Conservation (phyloP, 2,329 filamentous ascomycete genomes). For the Pseudogymnoascus sp. region DNA sequence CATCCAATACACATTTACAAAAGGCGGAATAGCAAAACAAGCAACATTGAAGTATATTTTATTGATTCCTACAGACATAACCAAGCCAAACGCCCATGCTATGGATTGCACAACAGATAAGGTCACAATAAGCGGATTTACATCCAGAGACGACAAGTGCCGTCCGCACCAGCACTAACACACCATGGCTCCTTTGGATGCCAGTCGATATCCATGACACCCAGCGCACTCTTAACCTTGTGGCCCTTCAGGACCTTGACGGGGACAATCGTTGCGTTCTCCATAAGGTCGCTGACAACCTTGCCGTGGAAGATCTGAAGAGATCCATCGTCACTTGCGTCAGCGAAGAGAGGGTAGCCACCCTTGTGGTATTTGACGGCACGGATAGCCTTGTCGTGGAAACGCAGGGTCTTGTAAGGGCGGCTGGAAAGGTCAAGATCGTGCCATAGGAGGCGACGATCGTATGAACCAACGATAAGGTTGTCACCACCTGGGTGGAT, state of each 20-base stretch:
- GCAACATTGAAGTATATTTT: constrained; percentile 9
- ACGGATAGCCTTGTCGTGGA: constrained; percentile 86
- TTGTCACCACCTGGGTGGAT: constrained; percentile 92
- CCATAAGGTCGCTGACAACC: constrained; percentile 88
- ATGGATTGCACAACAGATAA: constrained; percentile 7
- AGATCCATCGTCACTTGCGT: constrained; percentile 89
- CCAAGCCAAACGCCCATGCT: constrained; percentile 10
- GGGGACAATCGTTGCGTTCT: constrained; percentile 92
- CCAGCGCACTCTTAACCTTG: constrained; percentile 74
- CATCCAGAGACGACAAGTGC: constrained; percentile 84
- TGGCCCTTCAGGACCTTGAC: constrained; percentile 91
- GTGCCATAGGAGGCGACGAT: constrained; percentile 90
- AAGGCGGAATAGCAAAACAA: background rate
- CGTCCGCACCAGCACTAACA: constrained; percentile 89
- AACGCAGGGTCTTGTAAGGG: constrained; percentile 93
- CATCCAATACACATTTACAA: background rate
- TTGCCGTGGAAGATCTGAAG: constrained; percentile 96
- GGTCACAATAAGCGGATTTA: constrained; percentile 25
- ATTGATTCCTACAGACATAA: constrained; percentile 8
- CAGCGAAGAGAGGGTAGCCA: constrained; percentile 77
- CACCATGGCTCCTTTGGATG: constrained; percentile 91
- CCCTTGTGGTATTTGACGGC: constrained; percentile 79
- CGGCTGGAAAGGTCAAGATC: constrained; percentile 84
- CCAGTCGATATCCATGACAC: constrained; percentile 93
- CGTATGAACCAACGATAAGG: constrained; percentile 87